phyloP scores from a whole-genome alignment of 306 rosid genomes.

The Vigna angularis region DNA sequence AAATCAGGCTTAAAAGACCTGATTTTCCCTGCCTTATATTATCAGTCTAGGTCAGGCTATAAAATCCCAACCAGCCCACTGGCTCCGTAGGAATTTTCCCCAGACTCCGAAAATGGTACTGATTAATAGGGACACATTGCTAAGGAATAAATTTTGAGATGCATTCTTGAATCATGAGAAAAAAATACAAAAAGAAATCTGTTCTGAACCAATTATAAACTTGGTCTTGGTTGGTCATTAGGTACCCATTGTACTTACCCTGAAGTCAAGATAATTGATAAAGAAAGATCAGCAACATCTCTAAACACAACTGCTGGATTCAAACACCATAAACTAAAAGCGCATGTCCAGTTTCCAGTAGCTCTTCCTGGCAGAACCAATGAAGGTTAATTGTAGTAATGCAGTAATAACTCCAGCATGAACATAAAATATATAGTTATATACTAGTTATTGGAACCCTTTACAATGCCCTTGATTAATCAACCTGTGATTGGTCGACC shows the following conservation, averaged over 20 bases:
- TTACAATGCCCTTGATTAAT: constrained; percentile 24
- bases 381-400: constrained; percentile 18
- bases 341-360: constrained; percentile 75
- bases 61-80: constrained; percentile 1
- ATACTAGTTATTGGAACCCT: constrained; percentile 22
- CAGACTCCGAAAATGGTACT: neutral
- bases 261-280: constrained; percentile 90
- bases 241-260: constrained; percentile 61
- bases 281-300: constrained; percentile 85
- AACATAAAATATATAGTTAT: constrained; percentile 8
- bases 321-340: constrained; percentile 96
- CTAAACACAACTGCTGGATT: constrained; percentile 95
- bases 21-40: neutral
- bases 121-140: constrained; percentile 7
- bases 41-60: constrained; percentile 11
- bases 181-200: neutral
- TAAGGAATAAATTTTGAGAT: constrained; percentile 18
- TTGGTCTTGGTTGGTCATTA: constrained; percentile 34
- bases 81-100: neutral
- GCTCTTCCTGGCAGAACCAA: constrained; percentile 66
- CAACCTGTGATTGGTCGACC: constrained; percentile 20
- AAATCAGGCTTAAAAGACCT: constrained; percentile 18
- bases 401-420: constrained; percentile 34
- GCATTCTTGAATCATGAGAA: constrained; percentile 18
- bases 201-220: constrained; percentile 27